phyloP scores from a whole-genome alignment of 2,329 filamentous ascomycete species.

The Claviceps monticola region DNA sequence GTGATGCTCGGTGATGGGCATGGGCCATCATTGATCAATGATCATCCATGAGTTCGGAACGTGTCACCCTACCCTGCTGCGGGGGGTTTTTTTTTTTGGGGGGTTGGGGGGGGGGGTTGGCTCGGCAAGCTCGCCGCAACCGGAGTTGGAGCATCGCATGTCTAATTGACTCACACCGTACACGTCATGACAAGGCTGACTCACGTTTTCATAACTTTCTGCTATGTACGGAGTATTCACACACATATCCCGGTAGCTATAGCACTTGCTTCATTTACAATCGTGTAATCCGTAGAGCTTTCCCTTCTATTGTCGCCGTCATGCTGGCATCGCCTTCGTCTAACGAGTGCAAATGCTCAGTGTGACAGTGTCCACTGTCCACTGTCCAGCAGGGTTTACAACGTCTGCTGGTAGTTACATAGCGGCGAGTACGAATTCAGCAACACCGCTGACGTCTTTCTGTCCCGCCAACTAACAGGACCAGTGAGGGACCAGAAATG shows the following conservation, averaged over 20 bases:
- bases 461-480: conserved; percentile 1
- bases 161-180: conserved; percentile 4
- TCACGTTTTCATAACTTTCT: not conserved
- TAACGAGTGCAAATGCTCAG: not conserved
- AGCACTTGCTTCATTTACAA: no score
- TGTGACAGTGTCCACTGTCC: not conserved
- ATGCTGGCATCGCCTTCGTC: not conserved
- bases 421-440: conserved; percentile 2
- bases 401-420: not conserved
- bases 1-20: no score
- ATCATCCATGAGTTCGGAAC: not conserved
- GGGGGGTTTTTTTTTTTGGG: not conserved
- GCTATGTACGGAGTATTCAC: no score
- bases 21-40: no score
- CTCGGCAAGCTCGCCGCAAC: conserved; percentile 1
- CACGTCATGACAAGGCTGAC: not conserved
- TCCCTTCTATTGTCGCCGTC: not conserved
- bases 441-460: conserved; percentile 1
- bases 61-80: not conserved
- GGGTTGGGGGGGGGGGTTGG: not conserved
- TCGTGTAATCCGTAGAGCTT: not conserved
- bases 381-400: not conserved
- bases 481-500: not conserved
- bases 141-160: conserved; percentile 5
- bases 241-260: no score